Conservation (phyloP, 306 rosid genomes). For the Rubus idaeus region DNA sequence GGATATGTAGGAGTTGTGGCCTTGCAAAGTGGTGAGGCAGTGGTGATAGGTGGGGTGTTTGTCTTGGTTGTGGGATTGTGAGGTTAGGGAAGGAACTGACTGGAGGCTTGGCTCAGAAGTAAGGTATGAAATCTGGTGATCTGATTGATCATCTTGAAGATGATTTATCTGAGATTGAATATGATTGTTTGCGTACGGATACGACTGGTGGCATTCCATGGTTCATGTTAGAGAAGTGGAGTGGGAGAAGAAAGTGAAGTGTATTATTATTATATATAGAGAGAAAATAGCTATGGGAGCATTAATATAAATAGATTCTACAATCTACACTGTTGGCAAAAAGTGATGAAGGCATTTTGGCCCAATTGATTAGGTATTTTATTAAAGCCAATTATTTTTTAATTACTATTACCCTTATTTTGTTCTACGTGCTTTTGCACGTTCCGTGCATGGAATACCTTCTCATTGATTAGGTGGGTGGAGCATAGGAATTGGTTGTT, state of each 20-base stretch:
- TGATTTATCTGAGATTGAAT: conserved; percentile 3
- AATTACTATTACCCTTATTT: too few species aligned
- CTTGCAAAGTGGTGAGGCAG: conserved; percentile 58
- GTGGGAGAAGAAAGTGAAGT: conserved; percentile 28
- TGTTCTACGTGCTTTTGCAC: too few species aligned
- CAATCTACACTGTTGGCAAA: neutral
- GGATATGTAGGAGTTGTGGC: conserved; percentile 58
- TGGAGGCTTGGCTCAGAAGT: conserved; percentile 54
- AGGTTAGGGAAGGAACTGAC: conserved; percentile 54
- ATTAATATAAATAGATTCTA: conserved; percentile 7
- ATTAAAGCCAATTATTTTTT: too few species aligned
- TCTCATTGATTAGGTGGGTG: neutral
- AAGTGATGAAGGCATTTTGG: conserved; percentile 1
- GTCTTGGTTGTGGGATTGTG: conserved; percentile 24
- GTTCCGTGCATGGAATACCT: too few species aligned
- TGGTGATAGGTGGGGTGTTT: conserved; percentile 22
- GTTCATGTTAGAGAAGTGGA: conserved; percentile 35
- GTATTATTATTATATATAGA: conserved; percentile 33
- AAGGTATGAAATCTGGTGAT: conserved; percentile 14
- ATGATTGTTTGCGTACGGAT: conserved; percentile 8
- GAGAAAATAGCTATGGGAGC: neutral
- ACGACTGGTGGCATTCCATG: conserved; percentile 55
- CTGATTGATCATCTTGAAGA: neutral
- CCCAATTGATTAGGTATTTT: neutral
- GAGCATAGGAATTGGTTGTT: conserved; percentile 6